Conservation (phyloP, 495 filamentous ascomycete species). For the Daldinia decipiens region DNA sequence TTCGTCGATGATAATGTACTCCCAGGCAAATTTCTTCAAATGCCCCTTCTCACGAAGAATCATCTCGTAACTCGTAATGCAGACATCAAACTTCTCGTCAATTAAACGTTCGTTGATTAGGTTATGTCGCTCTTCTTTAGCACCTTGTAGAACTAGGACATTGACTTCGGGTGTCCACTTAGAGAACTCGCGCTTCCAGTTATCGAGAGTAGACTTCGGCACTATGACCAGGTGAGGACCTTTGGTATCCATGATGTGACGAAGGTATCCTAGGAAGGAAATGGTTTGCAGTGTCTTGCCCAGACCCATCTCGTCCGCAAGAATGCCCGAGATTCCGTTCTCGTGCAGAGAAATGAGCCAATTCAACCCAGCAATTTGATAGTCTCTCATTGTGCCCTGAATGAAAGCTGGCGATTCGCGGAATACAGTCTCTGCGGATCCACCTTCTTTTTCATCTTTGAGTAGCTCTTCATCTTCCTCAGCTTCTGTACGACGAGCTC, state of each 20-base stretch:
- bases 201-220: conserved; percentile 97
- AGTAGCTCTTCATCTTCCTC: conserved; percentile 97
- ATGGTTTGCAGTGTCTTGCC: conserved; percentile 98
- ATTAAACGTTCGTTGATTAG: conserved; percentile 91
- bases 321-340: conserved; percentile 97
- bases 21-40: conserved; percentile 98
- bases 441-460: conserved; percentile 88
- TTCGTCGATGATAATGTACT: conserved; percentile 99
- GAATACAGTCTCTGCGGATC: conserved; percentile 87
- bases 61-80: conserved; percentile 97
- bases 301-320: conserved; percentile 98
- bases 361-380: conserved; percentile 93
- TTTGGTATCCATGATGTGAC: conserved; percentile 84
- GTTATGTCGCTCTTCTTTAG: conserved; percentile 89
- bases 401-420: conserved; percentile 91
- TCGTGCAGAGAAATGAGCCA: conserved; percentile 99
- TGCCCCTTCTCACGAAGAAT: conserved; percentile 94
- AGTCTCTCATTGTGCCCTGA: conserved; percentile 92
- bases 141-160: conserved; percentile 92
- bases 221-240: conserved; percentile 96
- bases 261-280: conserved; percentile 92
- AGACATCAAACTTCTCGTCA: conserved; percentile 92
- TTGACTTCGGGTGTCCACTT: conserved; percentile 97
- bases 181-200: conserved; percentile 95
- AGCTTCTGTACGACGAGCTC: conserved; percentile 89